Percentiles rank a stretch among this genome's conserved stretches.
Evolutionary conservation across 805 yeast species (phyloP).

Genomic region (Barnettozyma salicaria): DNA sequence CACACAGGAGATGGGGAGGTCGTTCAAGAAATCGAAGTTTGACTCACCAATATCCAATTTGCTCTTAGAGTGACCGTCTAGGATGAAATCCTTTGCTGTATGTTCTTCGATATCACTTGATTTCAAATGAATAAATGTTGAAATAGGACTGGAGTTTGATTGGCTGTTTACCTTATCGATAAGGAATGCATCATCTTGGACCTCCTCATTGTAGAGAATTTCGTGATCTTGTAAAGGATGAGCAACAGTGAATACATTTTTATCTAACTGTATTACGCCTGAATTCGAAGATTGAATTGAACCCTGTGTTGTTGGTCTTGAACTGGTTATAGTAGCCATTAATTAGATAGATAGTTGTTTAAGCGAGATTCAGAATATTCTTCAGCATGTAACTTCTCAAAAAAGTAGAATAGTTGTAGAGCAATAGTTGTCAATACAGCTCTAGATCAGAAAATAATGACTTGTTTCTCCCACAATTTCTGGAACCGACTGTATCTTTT

Average conservation of each 20-base stretch:
- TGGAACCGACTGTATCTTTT: too few relatives aligned
- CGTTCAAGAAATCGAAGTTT: constrained; percentile 4
- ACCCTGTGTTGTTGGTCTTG: constrained; percentile 2
- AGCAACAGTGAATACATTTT: background rate
- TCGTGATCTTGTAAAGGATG: background rate
- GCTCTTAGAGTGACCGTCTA: too few relatives aligned
- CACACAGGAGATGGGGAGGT: constrained; percentile 12
- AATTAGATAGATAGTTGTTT: background rate
- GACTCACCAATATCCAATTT: background rate
- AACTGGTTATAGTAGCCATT: background rate
- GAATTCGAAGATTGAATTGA: constrained; percentile 1
- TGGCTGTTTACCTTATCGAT: too few relatives aligned
- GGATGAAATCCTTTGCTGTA: background rate
- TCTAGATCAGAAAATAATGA: too few relatives aligned
- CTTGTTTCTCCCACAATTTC: too few relatives aligned
- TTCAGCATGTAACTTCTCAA: too few relatives aligned
- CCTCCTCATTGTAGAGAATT: background rate
- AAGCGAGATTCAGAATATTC: too few relatives aligned
- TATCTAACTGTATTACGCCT: background rate
- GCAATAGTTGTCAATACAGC: too few relatives aligned
- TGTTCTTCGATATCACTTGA: too few relatives aligned
- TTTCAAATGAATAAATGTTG: constrained; percentile 2
- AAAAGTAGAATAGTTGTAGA: too few relatives aligned
- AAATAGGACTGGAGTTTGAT: too few relatives aligned
- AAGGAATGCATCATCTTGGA: too few relatives aligned